Conservation (phyloP, 192 early-diverging fungal genomes). For the Mycoemilia scoparia region DNA sequence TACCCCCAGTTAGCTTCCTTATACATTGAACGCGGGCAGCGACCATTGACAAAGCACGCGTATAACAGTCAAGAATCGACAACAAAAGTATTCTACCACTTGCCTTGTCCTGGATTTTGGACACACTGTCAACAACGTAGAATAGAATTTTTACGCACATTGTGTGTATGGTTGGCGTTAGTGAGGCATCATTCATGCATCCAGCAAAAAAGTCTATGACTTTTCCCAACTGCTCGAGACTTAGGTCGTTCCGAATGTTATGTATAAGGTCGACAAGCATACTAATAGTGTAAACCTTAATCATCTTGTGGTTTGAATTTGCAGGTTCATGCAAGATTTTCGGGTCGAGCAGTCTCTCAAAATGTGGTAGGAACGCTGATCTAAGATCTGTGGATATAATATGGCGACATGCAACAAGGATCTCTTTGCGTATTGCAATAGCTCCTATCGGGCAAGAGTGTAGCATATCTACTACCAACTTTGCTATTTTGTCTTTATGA, state of each 20-base stretch:
- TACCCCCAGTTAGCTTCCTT: too few species aligned
- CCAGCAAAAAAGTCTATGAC: slow-evolving; percentile 84
- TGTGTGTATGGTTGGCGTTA: slow-evolving; percentile 84
- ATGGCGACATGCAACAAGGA: slow-evolving; percentile 85
- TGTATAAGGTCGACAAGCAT: slow-evolving; percentile 93
- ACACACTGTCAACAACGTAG: slow-evolving; percentile 76
- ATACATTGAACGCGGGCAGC: too few species aligned
- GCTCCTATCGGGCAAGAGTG: slow-evolving; percentile 88
- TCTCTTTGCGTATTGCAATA: slow-evolving; percentile 82
- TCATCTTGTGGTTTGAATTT: slow-evolving; percentile 78
- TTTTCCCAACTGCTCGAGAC: slow-evolving; percentile 53
- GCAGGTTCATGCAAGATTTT: slow-evolving; percentile 85
- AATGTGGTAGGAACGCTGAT: slow-evolving; percentile 69
- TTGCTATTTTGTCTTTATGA: slow-evolving; percentile 66
- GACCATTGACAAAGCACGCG: too few species aligned
- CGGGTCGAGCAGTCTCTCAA: slow-evolving; percentile 87
- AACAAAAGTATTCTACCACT: slow-evolving; percentile 52
- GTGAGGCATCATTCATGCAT: slow-evolving; percentile 80
- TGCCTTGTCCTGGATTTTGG: slow-evolving; percentile 43
- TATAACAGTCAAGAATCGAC: slow-evolving; percentile 69
- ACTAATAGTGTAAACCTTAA: slow-evolving; percentile 83
- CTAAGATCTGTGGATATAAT: slow-evolving; percentile 88
- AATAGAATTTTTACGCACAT: slow-evolving; percentile 90
- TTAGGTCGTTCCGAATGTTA: slow-evolving; percentile 75
- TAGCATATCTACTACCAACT: slow-evolving; percentile 72